Percentiles rank a stretch among this genome's conserved stretches.
phyloP scores from a whole-genome alignment of 2,329 filamentous ascomycete genomes.

The Clonostachys rhizophaga region DNA sequence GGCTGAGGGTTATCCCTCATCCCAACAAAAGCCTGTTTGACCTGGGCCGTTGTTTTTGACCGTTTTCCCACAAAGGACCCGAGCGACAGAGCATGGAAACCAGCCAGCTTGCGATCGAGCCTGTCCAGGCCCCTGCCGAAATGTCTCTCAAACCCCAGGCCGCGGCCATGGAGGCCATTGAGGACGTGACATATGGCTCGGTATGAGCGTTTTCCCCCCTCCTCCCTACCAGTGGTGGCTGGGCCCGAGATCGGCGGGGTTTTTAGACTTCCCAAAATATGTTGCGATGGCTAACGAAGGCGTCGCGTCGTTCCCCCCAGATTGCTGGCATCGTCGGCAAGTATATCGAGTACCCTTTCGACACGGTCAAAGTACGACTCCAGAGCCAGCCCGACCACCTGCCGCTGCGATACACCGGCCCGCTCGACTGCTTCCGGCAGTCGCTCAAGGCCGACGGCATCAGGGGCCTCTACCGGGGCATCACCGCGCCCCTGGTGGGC shows the following conservation, averaged over 20 bases:
- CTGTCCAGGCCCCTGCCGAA: constrained; percentile 12
- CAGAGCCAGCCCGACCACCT: constrained; percentile 90
- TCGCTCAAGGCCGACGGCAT: constrained; percentile 77
- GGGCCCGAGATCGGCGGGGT: no score
- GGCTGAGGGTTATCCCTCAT: neutral
- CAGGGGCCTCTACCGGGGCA: constrained; percentile 80
- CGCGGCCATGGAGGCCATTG: constrained; percentile 61
- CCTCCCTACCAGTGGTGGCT: neutral
- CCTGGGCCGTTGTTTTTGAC: neutral
- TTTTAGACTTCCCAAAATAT: no score
- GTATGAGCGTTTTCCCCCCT: constrained; percentile 37
- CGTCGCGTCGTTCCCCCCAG: constrained; percentile 29
- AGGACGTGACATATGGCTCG: constrained; percentile 87
- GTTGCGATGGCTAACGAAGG: neutral
- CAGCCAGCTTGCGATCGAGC: constrained; percentile 18
- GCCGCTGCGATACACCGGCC: constrained; percentile 77
- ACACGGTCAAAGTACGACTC: constrained; percentile 94
- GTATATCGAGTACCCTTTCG: constrained; percentile 97
- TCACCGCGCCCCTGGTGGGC: constrained; percentile 84
- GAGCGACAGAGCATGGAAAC: constrained; percentile 17
- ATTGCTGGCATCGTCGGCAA: constrained; percentile 85
- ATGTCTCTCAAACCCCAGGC: constrained; percentile 26
- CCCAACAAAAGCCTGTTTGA: neutral
- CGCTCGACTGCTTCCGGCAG: constrained; percentile 89
- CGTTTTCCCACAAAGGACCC: no score